Conservation (phyloP, 108 stramenopile species). For the Cyclotella cryptica region DNA sequence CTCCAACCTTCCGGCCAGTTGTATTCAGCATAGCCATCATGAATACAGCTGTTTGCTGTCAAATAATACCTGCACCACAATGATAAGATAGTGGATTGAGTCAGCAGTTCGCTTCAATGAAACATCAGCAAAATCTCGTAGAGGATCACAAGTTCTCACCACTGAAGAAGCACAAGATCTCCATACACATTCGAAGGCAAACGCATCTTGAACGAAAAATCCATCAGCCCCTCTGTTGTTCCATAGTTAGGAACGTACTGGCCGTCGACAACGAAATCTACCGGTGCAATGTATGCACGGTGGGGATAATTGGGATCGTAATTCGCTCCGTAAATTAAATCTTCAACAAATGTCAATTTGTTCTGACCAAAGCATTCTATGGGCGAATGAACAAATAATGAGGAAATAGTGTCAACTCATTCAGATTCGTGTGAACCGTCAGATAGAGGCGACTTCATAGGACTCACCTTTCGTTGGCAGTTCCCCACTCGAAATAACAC, state of each 20-base stretch:
- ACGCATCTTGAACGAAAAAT: conserved; percentile 48
- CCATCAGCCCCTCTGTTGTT: conserved; percentile 35
- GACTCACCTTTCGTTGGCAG: conserved; percentile 46
- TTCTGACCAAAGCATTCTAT: conserved; percentile 60
- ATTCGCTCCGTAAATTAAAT: conserved; percentile 54
- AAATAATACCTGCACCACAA: conserved; percentile 58
- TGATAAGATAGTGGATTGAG: not conserved
- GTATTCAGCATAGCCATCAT: conserved; percentile 49
- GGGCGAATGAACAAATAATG: not conserved
- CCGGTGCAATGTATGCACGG: conserved; percentile 68
- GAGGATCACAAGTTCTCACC: conserved; percentile 39
- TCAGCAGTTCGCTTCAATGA: not conserved
- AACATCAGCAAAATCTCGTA: not conserved
- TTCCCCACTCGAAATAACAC: conserved; percentile 52
- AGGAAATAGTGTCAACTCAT: not conserved
- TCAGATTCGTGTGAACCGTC: not conserved
- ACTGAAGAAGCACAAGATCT: conserved; percentile 72
- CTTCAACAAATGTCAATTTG: conserved; percentile 64
- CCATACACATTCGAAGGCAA: conserved; percentile 66
- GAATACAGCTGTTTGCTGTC: conserved; percentile 55
- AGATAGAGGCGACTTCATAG: not conserved
- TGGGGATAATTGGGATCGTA: conserved; percentile 56
- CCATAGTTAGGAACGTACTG: conserved; percentile 34
- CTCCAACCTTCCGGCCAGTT: conserved; percentile 48
- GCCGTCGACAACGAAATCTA: conserved; percentile 3